Conservation (phyloP, 192 early-diverging fungal genomes). For the Paraglomus brasilianum region DNA sequence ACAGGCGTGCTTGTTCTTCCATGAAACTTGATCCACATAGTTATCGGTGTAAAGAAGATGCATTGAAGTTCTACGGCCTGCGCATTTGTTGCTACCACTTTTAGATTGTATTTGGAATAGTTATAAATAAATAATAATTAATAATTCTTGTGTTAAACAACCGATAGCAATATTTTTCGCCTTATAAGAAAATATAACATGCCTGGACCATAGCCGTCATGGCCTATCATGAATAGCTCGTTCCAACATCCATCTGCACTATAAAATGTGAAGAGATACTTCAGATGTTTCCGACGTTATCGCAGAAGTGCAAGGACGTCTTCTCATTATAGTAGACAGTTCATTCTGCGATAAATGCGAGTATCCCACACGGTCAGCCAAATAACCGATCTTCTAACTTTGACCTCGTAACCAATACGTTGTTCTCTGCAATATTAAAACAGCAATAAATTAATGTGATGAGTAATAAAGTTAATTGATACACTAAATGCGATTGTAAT, state of each 20-base stretch:
- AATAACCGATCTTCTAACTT: constrained; percentile 20
- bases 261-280: neutral
- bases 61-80: neutral
- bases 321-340: too few species aligned
- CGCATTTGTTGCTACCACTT: neutral
- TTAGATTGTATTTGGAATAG: constrained; percentile 9
- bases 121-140: neutral
- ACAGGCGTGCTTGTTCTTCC: too few species aligned
- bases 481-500: too few species aligned
- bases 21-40: too few species aligned
- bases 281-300: too few species aligned
- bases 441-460: neutral
- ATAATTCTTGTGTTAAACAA: neutral
- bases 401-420: constrained; percentile 19
- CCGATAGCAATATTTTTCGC: neutral
- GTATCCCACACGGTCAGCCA: neutral
- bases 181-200: neutral
- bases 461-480: neutral
- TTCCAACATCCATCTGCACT: constrained; percentile 25
- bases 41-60: constrained; percentile 8
- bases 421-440: constrained; percentile 12
- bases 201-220: constrained; percentile 23
- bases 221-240: constrained; percentile 25
- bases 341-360: too few species aligned
- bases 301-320: too few species aligned